A percentile compares a stretch with the other conserved stretches of the same genome.
phyloP scores from a whole-genome alignment of 164 flowering plant species.

The Berberis vulgaris region DNA sequence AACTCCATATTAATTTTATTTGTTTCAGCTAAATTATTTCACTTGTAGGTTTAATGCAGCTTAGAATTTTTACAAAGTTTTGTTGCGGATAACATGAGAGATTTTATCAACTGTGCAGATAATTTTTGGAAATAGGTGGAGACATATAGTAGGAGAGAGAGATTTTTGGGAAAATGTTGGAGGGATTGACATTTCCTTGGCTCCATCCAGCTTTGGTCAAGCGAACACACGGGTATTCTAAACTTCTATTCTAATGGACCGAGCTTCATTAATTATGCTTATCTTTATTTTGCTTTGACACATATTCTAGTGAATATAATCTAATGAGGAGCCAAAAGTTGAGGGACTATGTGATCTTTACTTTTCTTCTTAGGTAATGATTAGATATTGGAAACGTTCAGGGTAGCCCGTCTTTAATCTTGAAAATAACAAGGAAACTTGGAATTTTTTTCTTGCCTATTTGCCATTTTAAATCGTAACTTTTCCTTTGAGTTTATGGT shows the following conservation, averaged over 20 bases:
- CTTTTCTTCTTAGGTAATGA: too few species aligned
- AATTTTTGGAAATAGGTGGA: conserved; percentile 97
- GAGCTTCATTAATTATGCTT: neutral
- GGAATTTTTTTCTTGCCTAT: too few species aligned
- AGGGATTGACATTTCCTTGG: conserved; percentile 80
- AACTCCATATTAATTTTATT: neutral
- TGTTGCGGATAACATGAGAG: conserved; percentile 4
- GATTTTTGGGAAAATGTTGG: conserved; percentile 98
- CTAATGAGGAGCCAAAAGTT: too few species aligned
- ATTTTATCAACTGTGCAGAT: conserved; percentile 38
- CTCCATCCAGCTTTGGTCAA: conserved; percentile 97
- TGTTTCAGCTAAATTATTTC: neutral
- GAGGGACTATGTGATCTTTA: too few species aligned
- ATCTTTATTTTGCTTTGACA: neutral
- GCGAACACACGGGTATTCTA: conserved; percentile 73
- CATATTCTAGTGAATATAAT: neutral
- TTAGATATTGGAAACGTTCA: too few species aligned
- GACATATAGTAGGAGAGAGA: conserved; percentile 81
- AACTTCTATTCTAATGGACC: neutral
- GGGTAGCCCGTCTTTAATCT: too few species aligned
- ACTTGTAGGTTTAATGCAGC: neutral
- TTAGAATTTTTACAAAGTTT: neutral
- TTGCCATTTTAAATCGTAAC: too few species aligned
- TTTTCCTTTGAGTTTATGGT: too few species aligned
- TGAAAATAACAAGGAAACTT: too few species aligned